These are phyloP conservation scores for Xeromyces bisporus DNA, from an alignment of 495 filamentous ascomycete species.

Conservation along the genomic window DNA sequence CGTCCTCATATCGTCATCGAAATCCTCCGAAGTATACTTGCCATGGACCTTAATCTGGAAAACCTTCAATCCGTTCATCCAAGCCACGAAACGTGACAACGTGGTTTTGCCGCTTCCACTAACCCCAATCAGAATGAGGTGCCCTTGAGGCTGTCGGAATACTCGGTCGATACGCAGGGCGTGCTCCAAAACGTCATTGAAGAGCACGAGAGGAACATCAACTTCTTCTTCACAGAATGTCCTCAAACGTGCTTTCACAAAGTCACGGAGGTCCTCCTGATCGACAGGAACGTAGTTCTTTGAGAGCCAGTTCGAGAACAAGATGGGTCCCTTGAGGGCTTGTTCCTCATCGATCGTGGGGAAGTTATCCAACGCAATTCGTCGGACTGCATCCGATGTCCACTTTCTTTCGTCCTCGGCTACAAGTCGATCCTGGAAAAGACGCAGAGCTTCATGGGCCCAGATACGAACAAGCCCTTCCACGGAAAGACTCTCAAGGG, in stretches of 20 bases:
- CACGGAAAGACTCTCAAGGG: slow-evolving; percentile 68
- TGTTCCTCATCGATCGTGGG: slow-evolving; percentile 76
- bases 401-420: slow-evolving; percentile 87
- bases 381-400: slow-evolving; percentile 70
- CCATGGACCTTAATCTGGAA: slow-evolving; percentile 99
- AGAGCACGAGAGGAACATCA: slow-evolving; percentile 89
- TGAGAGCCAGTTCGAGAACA: slow-evolving; percentile 99
- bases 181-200: slow-evolving; percentile 96
- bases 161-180: slow-evolving; percentile 96
- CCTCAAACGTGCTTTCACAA: slow-evolving; percentile 89
- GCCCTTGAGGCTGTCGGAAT: slow-evolving; percentile 94
- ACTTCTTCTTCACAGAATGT: slow-evolving; percentile 99
- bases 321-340: slow-evolving; percentile 81
- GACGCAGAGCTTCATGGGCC: slow-evolving; percentile 88
- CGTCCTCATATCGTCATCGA: slow-evolving; percentile 90
- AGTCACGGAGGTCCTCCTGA: slow-evolving; percentile 81
- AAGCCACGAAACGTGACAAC: slow-evolving; percentile 90
- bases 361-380: slow-evolving; percentile 82
- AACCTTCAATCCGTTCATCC: slow-evolving; percentile 98
- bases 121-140: slow-evolving; percentile 94
- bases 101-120: slow-evolving; percentile 98
- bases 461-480: slow-evolving; percentile 94
- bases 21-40: slow-evolving; percentile 95
- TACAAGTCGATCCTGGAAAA: slow-evolving; percentile 94
- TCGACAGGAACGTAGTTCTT: slow-evolving; percentile 97